Evolutionary conservation across 768 basidiomycete genomes (phyloP), one percentile per base, ranked within the genome.

Genomic region (Amanita jacksonii): DNA sequence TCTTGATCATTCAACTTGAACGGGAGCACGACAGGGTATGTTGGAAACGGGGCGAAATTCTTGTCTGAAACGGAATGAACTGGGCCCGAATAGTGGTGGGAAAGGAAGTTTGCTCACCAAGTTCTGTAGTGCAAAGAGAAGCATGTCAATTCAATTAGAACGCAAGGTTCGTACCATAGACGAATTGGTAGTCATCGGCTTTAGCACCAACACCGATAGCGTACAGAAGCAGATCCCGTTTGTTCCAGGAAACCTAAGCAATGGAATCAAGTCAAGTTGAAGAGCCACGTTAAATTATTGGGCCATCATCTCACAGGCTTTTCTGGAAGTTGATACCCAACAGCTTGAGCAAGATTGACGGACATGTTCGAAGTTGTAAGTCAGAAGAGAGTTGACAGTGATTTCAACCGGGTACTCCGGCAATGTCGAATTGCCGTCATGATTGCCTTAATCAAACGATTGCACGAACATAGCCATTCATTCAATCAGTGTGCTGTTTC

Each of bases 141-240:
- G 2, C 33, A 3, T 31, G 33, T 33, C 8, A 19, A 8, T n/a
- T 32, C 10, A 3, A 3, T 8, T 4, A 6, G 12, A 15, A 23
- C 18, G 31, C 19, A 6, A 34, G 5, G 5, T 7, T 54, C 72
- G 25, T 45, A 85, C 85, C 87, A 58, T 89, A 90, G 24, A 83
- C 69, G 36, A 86, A 70, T 4, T 69, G 62, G 36, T 76, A 72
- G 43, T 91, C 87, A 39, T 83, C 70, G 31, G 69, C 69, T 61
- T 86, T 88, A 12, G 86, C 86, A 10, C 89, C 90, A 28, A 92
- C 80, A 10, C 85, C 86, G 19, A 79, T 66, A 9, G 85, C 83
- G 51, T 90, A 92, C 1, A 77, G 73, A 47, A 92, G 63, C 13
- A 90, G 64, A 61, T 92, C 89, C 40, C 87, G 76, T 62, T 81